These are phyloP conservation scores for Dujonia santamariae DNA, from an alignment of 1,139 yeast species.

Conservation along the genomic window DNA sequence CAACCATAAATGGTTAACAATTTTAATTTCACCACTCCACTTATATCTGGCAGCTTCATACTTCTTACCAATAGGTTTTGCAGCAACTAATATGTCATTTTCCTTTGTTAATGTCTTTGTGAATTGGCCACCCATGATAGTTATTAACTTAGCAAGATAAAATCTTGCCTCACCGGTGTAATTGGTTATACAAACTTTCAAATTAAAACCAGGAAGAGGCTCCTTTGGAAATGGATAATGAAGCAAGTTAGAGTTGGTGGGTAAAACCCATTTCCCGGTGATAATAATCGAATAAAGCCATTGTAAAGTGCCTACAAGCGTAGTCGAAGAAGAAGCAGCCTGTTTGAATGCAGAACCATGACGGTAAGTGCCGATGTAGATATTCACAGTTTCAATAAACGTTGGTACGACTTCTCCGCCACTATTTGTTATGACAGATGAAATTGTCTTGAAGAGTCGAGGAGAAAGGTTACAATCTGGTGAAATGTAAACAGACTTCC, in stretches of 20 bases:
- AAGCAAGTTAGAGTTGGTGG: conserved; percentile 52
- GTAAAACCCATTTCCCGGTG: conserved; percentile 54
- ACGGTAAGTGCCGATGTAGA: conserved; percentile 67
- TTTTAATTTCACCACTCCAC: conserved; percentile 47
- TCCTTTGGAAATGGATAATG: conserved; percentile 67
- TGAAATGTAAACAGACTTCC: conserved; percentile 28
- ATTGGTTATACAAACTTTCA: conserved; percentile 67
- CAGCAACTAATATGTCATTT: conserved; percentile 73
- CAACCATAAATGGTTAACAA: conserved; percentile 86
- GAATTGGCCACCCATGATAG: conserved; percentile 71
- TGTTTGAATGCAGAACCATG: conserved; percentile 47
- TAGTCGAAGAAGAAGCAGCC: conserved; percentile 17
- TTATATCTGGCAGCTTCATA: conserved; percentile 68
- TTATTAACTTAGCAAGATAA: conserved; percentile 64
- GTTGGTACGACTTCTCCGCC: conserved; percentile 29
- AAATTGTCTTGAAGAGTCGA: conserved; percentile 23
- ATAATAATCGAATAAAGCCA: conserved; percentile 75
- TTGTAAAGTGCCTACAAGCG: conserved; percentile 60
- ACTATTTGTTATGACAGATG: conserved; percentile 24
- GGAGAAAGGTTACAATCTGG: conserved; percentile 34
- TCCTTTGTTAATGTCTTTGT: conserved; percentile 65
- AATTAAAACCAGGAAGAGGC: conserved; percentile 51
- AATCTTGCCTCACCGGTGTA: conserved; percentile 81
- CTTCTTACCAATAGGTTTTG: conserved; percentile 68
- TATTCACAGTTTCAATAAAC: conserved; percentile 35